Evolutionary conservation across 2,329 filamentous ascomycete genomes (phyloP).

Genomic region (Alternaria triticimaculans): DNA sequence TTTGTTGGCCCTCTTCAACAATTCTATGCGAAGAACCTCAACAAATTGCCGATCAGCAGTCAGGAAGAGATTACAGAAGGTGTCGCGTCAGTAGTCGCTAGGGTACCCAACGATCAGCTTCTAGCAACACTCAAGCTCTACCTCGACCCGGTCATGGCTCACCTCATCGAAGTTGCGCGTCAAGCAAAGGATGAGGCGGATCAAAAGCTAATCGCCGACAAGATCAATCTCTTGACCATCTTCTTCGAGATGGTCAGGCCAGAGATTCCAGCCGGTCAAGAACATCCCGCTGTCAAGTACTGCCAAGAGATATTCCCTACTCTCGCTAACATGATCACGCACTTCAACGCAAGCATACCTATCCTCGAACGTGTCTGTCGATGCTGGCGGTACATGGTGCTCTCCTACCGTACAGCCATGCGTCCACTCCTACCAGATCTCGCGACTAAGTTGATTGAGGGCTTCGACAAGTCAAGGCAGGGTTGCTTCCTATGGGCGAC

Average conservation of each 20-base stretch:
- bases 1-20: slow-evolving; percentile 86
- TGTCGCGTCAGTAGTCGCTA: slow-evolving; percentile 88
- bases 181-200: slow-evolving; percentile 80
- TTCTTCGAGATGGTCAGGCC: slow-evolving; percentile 83
- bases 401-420: slow-evolving; percentile 91
- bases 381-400: slow-evolving; percentile 96
- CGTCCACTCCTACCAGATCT: slow-evolving; percentile 82
- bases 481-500: slow-evolving; percentile 99
- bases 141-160: slow-evolving; percentile 86
- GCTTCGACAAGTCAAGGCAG: slow-evolving; percentile 85
- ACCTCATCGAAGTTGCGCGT: slow-evolving; percentile 86
- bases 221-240: slow-evolving; percentile 88
- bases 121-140: slow-evolving; percentile 89
- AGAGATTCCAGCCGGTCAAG: slow-evolving; percentile 69
- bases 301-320: slow-evolving; percentile 94
- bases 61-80: slow-evolving; percentile 97
- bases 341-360: slow-evolving; percentile 82
- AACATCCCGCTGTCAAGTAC: slow-evolving; percentile 93
- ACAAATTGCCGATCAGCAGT: slow-evolving; percentile 82
- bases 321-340: slow-evolving; percentile 83
- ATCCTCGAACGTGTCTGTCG: slow-evolving; percentile 93
- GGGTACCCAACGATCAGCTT: slow-evolving; percentile 79
- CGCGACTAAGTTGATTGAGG: slow-evolving; percentile 84
- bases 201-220: slow-evolving; percentile 90
- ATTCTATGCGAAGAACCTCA: slow-evolving; percentile 90